These are phyloP conservation scores for Claviceps maximensis DNA, from an alignment of 2,329 filamentous ascomycete species.

Conservation along the genomic window DNA sequence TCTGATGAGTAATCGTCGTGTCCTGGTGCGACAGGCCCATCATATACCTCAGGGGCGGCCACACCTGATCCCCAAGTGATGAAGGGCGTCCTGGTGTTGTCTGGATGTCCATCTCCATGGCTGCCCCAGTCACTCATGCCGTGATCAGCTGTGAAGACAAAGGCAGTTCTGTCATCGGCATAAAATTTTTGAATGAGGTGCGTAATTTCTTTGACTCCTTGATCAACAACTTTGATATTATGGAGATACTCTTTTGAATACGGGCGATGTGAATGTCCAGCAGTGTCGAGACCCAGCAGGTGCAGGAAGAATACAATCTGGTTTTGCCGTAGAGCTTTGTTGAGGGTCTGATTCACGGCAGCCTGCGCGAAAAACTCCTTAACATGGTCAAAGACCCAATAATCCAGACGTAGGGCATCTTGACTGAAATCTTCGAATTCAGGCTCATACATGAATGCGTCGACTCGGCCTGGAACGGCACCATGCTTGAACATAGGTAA, in stretches of 20 bases:
- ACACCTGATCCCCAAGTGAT: conserved; percentile 91
- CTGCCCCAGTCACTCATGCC: conserved; percentile 99
- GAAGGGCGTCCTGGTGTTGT: conserved; percentile 89
- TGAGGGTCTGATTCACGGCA: conserved; percentile 60
- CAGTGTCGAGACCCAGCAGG: conserved; percentile 81
- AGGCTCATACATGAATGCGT: conserved; percentile 70
- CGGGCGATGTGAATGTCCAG: conserved; percentile 72
- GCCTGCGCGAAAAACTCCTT: conserved; percentile 76
- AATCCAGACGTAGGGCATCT: conserved; percentile 68
- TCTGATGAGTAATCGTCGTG: conserved; percentile 87
- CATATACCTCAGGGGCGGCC: conserved; percentile 52
- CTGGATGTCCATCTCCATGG: conserved; percentile 91
- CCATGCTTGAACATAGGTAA: conserved; percentile 93
- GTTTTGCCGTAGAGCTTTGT: conserved; percentile 61
- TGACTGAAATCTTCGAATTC: conserved; percentile 85
- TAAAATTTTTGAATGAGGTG: conserved; percentile 79
- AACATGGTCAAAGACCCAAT: conserved; percentile 93
- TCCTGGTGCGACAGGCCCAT: conserved; percentile 50
- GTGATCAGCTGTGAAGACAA: conserved; percentile 94
- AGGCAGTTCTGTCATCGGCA: conserved; percentile 71
- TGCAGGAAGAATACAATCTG: conserved; percentile 93
- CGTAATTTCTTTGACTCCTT: conserved; percentile 75
- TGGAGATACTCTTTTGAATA: conserved; percentile 92
- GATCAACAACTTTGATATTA: conserved; percentile 88
- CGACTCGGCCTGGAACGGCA: conserved; percentile 74